These are phyloP conservation scores for Mycena venus DNA, from an alignment of 768 basidiomycete genomes.

Conservation along the genomic window DNA sequence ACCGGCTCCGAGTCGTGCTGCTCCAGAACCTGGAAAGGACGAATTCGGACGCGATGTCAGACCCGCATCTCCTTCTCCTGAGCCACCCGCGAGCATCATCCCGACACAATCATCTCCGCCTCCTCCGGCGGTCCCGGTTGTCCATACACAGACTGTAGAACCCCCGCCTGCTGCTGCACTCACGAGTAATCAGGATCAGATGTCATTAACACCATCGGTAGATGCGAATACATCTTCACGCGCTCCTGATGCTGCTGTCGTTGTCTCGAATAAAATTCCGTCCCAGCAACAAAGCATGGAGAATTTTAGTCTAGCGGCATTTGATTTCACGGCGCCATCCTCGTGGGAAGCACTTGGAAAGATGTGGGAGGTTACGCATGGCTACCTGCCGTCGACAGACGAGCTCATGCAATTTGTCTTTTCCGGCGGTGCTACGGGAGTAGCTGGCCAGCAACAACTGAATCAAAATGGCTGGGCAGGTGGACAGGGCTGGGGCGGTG, in stretches of 20 bases:
- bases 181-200: constrained; percentile 56
- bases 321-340: constrained; percentile 79
- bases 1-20: constrained; percentile 37
- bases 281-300: constrained; percentile 63
- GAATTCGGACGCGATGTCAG: constrained; percentile 91
- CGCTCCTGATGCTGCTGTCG: constrained; percentile 59
- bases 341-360: constrained; percentile 88
- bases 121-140: constrained; percentile 23
- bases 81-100: constrained; percentile 22
- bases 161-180: constrained; percentile 55
- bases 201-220: constrained; percentile 62
- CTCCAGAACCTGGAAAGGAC: constrained; percentile 69
- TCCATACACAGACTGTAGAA: constrained; percentile 54
- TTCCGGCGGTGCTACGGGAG: constrained; percentile 43
- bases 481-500: constrained; percentile 13
- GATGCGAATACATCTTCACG: constrained; percentile 71
- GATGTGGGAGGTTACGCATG: constrained; percentile 81
- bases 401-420: constrained; percentile 84
- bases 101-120: constrained; percentile 38
- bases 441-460: constrained; percentile 39
- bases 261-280: constrained; percentile 48
- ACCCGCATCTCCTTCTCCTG: constrained; percentile 59
- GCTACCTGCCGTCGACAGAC: constrained; percentile 77
- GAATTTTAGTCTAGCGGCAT: constrained; percentile 76
- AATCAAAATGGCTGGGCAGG: constrained; percentile 34